Evolutionary conservation across 352 stramenopile species (phyloP).

Genomic region (Globisporangium iwayamae): DNA sequence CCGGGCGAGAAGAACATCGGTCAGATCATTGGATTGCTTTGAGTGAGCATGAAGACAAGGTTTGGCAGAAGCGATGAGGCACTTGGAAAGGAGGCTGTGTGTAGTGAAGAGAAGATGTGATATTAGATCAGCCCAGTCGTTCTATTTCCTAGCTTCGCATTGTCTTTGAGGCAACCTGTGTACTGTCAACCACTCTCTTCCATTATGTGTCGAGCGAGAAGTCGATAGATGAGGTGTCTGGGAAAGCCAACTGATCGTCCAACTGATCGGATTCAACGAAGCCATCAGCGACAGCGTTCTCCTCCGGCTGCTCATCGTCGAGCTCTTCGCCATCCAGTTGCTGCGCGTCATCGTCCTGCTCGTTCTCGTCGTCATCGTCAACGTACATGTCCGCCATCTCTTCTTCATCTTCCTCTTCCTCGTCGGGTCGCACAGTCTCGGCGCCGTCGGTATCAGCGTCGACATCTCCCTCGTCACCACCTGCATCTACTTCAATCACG

Average conservation of each 20-base stretch:
- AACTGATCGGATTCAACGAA: not conserved
- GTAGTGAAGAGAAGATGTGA: constrained; percentile 23
- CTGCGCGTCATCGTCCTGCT: constrained; percentile 14
- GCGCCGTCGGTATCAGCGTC: constrained; percentile 33
- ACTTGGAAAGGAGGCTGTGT: not conserved
- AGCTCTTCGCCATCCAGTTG: constrained; percentile 6
- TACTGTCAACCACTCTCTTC: not conserved
- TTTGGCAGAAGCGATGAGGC: not conserved
- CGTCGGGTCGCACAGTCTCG: constrained; percentile 33
- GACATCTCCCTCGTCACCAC: constrained; percentile 16
- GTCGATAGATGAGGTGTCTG: constrained; percentile 15
- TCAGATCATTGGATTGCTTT: constrained; percentile 73
- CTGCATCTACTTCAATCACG: constrained; percentile 8
- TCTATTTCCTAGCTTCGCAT: not conserved
- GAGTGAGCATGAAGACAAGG: constrained; percentile 16
- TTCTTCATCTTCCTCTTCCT: constrained; percentile 38
- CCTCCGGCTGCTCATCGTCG: not conserved
- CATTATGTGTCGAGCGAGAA: constrained; percentile 23
- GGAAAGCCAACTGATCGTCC: constrained; percentile 3
- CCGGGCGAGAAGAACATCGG: constrained; percentile 64
- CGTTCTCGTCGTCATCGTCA: constrained; percentile 51
- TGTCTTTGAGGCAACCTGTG: not conserved
- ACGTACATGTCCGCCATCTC: constrained; percentile 50
- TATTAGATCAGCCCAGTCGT: constrained; percentile 8
- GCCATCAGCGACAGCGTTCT: not conserved